A percentile compares a stretch with the other conserved stretches of the same genome.
phyloP scores from a whole-genome alignment of 805 yeast genomes.

The Ogataea allantospora region DNA sequence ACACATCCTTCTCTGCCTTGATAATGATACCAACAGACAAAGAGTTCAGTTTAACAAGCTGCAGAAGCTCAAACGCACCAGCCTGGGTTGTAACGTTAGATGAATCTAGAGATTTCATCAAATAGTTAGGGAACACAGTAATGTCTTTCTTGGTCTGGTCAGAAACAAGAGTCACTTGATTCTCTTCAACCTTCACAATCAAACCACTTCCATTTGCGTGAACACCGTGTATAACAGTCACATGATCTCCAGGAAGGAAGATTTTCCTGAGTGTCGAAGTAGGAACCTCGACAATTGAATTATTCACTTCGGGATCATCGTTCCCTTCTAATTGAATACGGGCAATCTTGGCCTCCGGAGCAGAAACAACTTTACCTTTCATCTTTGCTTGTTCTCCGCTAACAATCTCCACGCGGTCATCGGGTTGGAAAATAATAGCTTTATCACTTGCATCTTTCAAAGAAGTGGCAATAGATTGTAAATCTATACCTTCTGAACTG shows the following conservation, averaged over 20 bases:
- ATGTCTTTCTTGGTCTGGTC: conserved; percentile 88
- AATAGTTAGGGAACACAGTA: conserved; percentile 87
- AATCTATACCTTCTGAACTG: conserved; percentile 83
- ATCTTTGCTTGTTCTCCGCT: conserved; percentile 94
- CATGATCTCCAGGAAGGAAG: conserved; percentile 91
- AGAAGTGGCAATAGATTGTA: conserved; percentile 83
- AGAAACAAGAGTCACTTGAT: conserved; percentile 84
- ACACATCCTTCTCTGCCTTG: conserved; percentile 84
- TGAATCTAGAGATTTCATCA: conserved; percentile 84
- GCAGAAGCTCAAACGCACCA: conserved; percentile 83
- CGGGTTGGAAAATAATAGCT: conserved; percentile 74
- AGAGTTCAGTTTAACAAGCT: conserved; percentile 83
- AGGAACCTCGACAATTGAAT: conserved; percentile 73
- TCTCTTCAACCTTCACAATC: conserved; percentile 77
- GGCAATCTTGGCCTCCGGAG: conserved; percentile 56
- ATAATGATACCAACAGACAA: conserved; percentile 86
- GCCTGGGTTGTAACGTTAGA: conserved; percentile 68
- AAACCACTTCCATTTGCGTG: conserved; percentile 93
- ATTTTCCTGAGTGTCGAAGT: conserved; percentile 77
- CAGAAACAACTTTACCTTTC: conserved; percentile 71
- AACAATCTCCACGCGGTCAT: conserved; percentile 88
- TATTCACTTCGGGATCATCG: conserved; percentile 56
- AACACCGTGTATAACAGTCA: conserved; percentile 86
- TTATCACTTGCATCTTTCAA: conserved; percentile 62
- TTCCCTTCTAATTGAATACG: conserved; percentile 49